Percentiles rank a stretch among this genome's conserved stretches.
These are phyloP conservation scores for Clavispora vitiphila DNA, from an alignment of 805 yeast species.

Conservation along the genomic window DNA sequence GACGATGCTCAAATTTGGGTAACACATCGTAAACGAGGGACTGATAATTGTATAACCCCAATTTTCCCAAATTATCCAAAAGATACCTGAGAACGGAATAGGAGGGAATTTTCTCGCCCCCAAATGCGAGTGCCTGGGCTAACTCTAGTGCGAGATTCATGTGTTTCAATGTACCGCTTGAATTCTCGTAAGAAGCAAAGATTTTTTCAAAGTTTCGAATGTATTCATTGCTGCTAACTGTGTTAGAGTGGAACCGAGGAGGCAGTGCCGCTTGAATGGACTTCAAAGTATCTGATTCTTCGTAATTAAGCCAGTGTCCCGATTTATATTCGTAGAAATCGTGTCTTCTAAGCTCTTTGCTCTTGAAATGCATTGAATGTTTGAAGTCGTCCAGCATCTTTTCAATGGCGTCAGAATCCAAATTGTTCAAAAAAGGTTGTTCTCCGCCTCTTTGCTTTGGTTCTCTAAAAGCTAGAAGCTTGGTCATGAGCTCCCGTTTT, in stretches of 20 bases:
- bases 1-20: conserved; percentile 18
- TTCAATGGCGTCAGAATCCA: conserved; percentile 8
- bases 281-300: conserved; percentile 23
- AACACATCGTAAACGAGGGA: conserved; percentile 23
- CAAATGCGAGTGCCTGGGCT: conserved; percentile 8
- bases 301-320: conserved; percentile 29
- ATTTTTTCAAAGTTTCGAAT: conserved; percentile 13
- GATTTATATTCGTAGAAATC: conserved; percentile 25
- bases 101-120: conserved; percentile 20
- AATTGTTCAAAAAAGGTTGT: conserved; percentile 11
- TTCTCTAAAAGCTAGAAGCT: conserved; percentile 4
- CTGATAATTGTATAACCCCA: conserved; percentile 21
- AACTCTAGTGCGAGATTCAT: conserved; percentile 7
- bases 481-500: conserved; percentile 16
- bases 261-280: conserved; percentile 13
- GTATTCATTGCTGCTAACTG: conserved; percentile 18
- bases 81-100: conserved; percentile 19
- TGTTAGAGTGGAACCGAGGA: conserved; percentile 12
- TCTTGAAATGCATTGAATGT: conserved; percentile 17
- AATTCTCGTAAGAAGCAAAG: conserved; percentile 14
- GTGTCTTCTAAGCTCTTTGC: conserved; percentile 19
- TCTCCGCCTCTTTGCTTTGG: conserved; percentile 10
- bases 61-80: conserved; percentile 20
- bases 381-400: conserved; percentile 11
- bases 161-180: conserved; percentile 7